Conservation (phyloP, 2,329 filamentous ascomycete species). For the Fusarium guadeloupense region DNA sequence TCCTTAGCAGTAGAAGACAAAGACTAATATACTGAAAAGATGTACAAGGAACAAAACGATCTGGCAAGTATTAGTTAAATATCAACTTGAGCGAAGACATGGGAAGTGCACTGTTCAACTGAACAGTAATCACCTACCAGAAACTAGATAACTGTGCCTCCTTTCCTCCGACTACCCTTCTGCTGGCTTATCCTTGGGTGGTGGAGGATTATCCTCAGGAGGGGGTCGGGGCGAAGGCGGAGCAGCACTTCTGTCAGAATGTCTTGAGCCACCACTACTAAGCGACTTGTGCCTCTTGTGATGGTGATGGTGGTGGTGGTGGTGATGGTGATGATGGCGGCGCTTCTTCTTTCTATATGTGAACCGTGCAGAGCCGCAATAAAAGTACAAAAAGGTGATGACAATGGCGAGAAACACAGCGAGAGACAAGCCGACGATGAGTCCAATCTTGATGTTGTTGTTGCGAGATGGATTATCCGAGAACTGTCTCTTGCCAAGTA, state of each 20-base stretch:
- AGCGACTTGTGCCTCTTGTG: slow-evolving; percentile 41
- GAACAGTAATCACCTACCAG: background rate
- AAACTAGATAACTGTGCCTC: background rate
- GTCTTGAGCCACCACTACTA: slow-evolving; percentile 48
- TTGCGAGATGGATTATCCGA: slow-evolving; percentile 43
- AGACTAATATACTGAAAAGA: slow-evolving; percentile 18
- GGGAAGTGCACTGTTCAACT: background rate
- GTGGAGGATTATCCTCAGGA: slow-evolving; percentile 21
- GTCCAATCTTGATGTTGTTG: slow-evolving; percentile 54
- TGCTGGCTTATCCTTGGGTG: slow-evolving; percentile 23
- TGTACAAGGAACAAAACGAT: slow-evolving; percentile 19
- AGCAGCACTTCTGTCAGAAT: slow-evolving; percentile 37
- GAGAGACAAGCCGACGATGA: slow-evolving; percentile 54
- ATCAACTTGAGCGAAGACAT: rapidly evolving
- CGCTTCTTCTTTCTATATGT: slow-evolving; percentile 42
- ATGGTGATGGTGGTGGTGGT: slow-evolving; percentile 4
- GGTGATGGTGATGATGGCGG: slow-evolving; percentile 1
- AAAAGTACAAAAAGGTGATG: slow-evolving; percentile 52
- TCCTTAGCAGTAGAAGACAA: background rate
- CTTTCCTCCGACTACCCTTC: slow-evolving; percentile 15
- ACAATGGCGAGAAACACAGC: slow-evolving; percentile 51
- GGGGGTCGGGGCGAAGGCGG: slow-evolving; percentile 20
- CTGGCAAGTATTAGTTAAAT: slow-evolving; percentile 1
- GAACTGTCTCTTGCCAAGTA: slow-evolving; percentile 39
- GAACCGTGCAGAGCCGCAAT: slow-evolving; percentile 51